These are phyloP conservation scores for Ambrosiella cleistominuta DNA, from an alignment of 2,329 filamentous ascomycete genomes.

Conservation along the genomic window DNA sequence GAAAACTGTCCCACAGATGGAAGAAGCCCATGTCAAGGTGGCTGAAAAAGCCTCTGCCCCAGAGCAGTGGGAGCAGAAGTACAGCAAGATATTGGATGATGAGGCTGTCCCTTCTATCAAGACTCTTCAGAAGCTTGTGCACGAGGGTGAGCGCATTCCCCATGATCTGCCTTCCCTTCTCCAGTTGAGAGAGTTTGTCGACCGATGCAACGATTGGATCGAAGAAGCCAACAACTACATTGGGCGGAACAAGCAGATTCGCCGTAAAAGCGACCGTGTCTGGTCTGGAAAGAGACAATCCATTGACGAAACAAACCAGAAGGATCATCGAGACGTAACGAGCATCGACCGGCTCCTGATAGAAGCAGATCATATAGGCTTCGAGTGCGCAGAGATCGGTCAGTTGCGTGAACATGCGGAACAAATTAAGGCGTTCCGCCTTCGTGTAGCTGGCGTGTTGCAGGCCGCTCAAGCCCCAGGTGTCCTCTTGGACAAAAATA, in stretches of 20 bases:
- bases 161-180: slow-evolving; percentile 71
- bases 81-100: slow-evolving; percentile 68
- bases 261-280: slow-evolving; percentile 80
- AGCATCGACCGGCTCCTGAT: slow-evolving; percentile 73
- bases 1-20: slow-evolving; percentile 54
- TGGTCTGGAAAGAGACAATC: slow-evolving; percentile 61
- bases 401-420: slow-evolving; percentile 72
- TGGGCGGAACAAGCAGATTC: slow-evolving; percentile 91
- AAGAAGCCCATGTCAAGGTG: slow-evolving; percentile 52
- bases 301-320: slow-evolving; percentile 61
- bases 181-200: slow-evolving; percentile 74
- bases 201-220: slow-evolving; percentile 93
- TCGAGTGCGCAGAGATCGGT: slow-evolving; percentile 81
- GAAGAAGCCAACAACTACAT: slow-evolving; percentile 94
- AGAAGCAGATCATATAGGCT: slow-evolving; percentile 72
- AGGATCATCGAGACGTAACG: slow-evolving; percentile 71
- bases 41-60: slow-evolving; percentile 73
- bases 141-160: slow-evolving; percentile 91
- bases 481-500: slow-evolving; percentile 20
- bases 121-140: slow-evolving; percentile 61
- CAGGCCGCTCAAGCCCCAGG: slow-evolving; percentile 23
- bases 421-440: slow-evolving; percentile 70
- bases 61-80: slow-evolving; percentile 79
- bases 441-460: slow-evolving; percentile 53
- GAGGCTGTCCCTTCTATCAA: slow-evolving; percentile 75